Evolutionary conservation across 176 grass and related monocot genomes (phyloP).

Genomic region (Bolboschoenus planiculmis): DNA sequence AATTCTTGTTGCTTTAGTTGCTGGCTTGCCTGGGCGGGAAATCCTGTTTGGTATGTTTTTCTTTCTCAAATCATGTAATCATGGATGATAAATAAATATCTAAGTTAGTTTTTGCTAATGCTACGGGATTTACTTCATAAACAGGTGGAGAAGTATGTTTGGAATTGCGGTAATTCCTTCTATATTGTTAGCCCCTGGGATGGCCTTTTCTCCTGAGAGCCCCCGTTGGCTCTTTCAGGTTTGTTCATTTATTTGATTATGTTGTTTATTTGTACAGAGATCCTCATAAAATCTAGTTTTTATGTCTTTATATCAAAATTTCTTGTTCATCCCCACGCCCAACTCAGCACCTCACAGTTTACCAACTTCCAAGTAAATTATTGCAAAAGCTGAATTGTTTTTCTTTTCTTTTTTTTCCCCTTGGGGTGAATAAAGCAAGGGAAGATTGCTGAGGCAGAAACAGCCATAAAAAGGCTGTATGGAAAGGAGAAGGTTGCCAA

Average conservation of each 20-base stretch:
- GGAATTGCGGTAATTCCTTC: constrained; percentile 68
- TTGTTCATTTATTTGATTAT: constrained; percentile 16
- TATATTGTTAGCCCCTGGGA: constrained; percentile 76
- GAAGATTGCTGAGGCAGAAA: constrained; percentile 77
- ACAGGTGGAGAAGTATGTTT: constrained; percentile 99
- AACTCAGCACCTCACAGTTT: background rate
- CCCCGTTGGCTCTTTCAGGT: constrained; percentile 99
- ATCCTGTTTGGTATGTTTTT: constrained; percentile 75
- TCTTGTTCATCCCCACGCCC: background rate
- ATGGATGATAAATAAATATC: background rate
- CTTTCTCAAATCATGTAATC: constrained; percentile 2
- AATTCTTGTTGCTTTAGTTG: constrained; percentile 86
- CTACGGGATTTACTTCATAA: background rate
- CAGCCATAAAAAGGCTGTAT: constrained; percentile 82
- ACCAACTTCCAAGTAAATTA: background rate
- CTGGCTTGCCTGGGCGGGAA: constrained; percentile 83
- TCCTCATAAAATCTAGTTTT: too few species aligned
- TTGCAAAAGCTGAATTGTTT: background rate
- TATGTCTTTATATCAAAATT: too few species aligned
- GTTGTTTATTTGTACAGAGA: too few species aligned
- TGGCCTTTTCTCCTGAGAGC: constrained; percentile 95
- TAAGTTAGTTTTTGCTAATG: background rate
- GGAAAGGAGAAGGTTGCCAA: constrained; percentile 87
- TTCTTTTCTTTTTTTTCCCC: background rate
- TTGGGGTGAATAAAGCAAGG: constrained; percentile 68